Evolutionary conservation across 192 early-diverging fungal species (phyloP).

Genomic region (Backusella liffmaniae): DNA sequence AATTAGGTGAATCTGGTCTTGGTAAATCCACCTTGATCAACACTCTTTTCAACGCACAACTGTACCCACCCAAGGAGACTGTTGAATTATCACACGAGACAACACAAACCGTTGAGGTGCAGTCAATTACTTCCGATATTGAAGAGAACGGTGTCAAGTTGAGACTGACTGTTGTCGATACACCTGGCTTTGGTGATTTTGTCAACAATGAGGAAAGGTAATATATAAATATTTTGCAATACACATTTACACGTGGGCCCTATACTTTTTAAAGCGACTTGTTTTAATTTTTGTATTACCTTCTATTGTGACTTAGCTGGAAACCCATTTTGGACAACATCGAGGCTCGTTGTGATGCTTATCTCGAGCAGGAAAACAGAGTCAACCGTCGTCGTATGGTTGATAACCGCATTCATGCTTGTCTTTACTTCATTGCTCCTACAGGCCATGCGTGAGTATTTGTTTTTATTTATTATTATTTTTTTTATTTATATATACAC

Average conservation of each 20-base stretch:
- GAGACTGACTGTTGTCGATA: conserved; percentile 93
- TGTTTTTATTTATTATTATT: neutral
- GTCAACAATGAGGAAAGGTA: conserved; percentile 98
- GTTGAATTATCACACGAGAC: conserved; percentile 65
- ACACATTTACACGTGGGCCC: neutral
- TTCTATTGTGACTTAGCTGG: conserved; percentile 63
- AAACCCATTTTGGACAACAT: conserved; percentile 96
- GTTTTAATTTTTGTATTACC: conserved; percentile 4
- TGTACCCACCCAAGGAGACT: conserved; percentile 77
- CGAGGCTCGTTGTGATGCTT: conserved; percentile 92
- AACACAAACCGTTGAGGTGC: conserved; percentile 77
- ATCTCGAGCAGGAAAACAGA: conserved; percentile 90
- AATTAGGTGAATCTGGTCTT: conserved; percentile 75
- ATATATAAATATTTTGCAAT: neutral
- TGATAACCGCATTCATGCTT: conserved; percentile 93
- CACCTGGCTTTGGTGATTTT: conserved; percentile 99
- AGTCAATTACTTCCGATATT: conserved; percentile 84
- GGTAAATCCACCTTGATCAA: conserved; percentile 99
- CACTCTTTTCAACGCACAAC: conserved; percentile 89
- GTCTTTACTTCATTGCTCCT: conserved; percentile 97
- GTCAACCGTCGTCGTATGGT: conserved; percentile 88
- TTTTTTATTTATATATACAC: neutral
- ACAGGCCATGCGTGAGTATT: conserved; percentile 83
- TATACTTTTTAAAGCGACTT: neutral
- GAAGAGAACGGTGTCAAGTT: conserved; percentile 96